Evolutionary conservation across 2,329 filamentous ascomycete species (phyloP).

Genomic region (Leptosphaerulina australis): DNA sequence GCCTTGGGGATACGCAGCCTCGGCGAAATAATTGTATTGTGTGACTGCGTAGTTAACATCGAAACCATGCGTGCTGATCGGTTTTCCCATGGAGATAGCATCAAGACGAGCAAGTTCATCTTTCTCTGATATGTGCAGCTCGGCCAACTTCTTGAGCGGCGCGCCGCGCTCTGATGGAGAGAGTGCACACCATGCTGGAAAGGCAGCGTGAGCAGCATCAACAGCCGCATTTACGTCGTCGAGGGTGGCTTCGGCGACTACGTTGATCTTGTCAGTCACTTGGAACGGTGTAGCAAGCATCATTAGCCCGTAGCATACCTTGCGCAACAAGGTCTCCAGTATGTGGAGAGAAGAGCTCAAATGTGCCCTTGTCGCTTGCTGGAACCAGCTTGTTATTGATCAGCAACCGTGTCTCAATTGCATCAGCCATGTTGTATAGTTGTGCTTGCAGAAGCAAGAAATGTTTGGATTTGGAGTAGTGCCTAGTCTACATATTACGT

Average conservation of each 20-base stretch:
- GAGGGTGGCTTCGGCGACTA: slow-evolving; percentile 32
- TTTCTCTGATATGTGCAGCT: slow-evolving; percentile 54
- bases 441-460: neutral
- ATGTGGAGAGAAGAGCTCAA: slow-evolving; percentile 37
- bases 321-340: slow-evolving; percentile 36
- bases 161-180: slow-evolving; percentile 47
- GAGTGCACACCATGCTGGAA: slow-evolving; percentile 44
- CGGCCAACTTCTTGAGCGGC: slow-evolving; percentile 54
- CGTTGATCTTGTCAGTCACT: neutral
- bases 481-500: neutral
- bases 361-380: slow-evolving; percentile 36
- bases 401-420: slow-evolving; percentile 29
- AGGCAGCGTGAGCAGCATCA: slow-evolving; percentile 33
- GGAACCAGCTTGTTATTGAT: slow-evolving; percentile 37
- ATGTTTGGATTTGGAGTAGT: neutral
- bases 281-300: neutral
- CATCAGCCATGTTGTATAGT: slow-evolving; percentile 1
- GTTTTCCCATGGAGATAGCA: slow-evolving; percentile 84
- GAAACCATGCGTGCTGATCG: slow-evolving; percentile 71
- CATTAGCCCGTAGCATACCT: slow-evolving; percentile 18
- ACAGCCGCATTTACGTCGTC: slow-evolving; percentile 36
- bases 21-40: slow-evolving; percentile 79
- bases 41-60: slow-evolving; percentile 79
- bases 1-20: slow-evolving; percentile 78
- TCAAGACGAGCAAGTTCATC: slow-evolving; percentile 80